Conservation (phyloP, 148 eudicot genomes). For the Hydrangea macrophylla region DNA sequence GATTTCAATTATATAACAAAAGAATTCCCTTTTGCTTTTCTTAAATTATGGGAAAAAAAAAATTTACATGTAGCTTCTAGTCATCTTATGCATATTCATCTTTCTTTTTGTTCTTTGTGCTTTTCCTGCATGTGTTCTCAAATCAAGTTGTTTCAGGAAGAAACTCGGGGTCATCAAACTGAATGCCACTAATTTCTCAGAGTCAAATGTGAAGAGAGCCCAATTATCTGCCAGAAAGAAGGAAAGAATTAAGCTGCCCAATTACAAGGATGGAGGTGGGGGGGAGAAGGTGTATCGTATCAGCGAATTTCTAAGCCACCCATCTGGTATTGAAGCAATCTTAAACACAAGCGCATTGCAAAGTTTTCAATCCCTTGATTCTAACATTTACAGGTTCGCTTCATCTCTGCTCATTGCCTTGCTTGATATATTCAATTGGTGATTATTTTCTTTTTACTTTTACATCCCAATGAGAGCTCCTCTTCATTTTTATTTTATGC, state of each 20-base stretch:
- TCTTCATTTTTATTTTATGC: not conserved
- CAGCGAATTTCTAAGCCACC: conserved; percentile 68
- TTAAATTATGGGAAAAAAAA: not conserved
- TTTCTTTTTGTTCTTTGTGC: not conserved
- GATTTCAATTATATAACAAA: too few species aligned
- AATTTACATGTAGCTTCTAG: not conserved
- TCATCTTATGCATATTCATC: not conserved
- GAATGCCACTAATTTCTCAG: conserved; percentile 36
- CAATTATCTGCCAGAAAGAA: conserved; percentile 56
- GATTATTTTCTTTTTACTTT: not conserved
- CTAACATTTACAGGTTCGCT: conserved; percentile 66
- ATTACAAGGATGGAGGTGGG: conserved; percentile 27
- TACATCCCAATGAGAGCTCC: not conserved
- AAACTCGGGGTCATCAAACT: conserved; percentile 31
- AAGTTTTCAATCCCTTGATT: conserved; percentile 49
- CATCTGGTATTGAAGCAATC: conserved; percentile 75
- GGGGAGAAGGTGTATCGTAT: conserved; percentile 37
- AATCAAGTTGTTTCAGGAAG: conserved; percentile 38
- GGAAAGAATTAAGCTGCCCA: conserved; percentile 65
- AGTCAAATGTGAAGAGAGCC: conserved; percentile 53
- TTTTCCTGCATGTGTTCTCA: not conserved
- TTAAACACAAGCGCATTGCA: conserved; percentile 66
- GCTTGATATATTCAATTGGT: not conserved
- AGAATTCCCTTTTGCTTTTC: too few species aligned
- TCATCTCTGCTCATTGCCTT: not conserved